phyloP scores from a whole-genome alignment of 1,284 basidiomycete genomes.

The Retiboletus flavoniger region DNA sequence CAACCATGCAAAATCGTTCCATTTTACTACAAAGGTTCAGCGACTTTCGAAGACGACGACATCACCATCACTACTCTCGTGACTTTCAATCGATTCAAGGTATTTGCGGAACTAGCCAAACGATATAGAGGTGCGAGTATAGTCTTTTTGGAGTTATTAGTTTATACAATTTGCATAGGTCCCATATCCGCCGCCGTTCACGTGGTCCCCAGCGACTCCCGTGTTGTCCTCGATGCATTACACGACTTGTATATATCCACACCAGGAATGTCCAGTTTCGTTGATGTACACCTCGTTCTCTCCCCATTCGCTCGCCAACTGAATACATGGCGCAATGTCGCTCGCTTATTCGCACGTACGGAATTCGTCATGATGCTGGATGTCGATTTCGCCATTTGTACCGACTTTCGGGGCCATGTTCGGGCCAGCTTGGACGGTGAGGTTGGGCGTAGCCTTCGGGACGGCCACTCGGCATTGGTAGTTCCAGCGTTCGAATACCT shows the following conservation, averaged over 20 bases:
- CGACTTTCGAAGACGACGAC: slow-evolving; percentile 54
- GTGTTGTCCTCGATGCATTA: slow-evolving; percentile 49
- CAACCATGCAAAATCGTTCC: slow-evolving; percentile 73
- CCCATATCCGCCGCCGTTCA: slow-evolving; percentile 83
- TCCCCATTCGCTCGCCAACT: slow-evolving; percentile 80
- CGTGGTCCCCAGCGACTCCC: slow-evolving; percentile 43
- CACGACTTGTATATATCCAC: slow-evolving; percentile 65
- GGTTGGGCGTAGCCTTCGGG: slow-evolving; percentile 40
- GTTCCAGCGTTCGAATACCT: slow-evolving; percentile 79
- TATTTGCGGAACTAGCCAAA: slow-evolving; percentile 67
- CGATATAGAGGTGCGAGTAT: slow-evolving; percentile 62
- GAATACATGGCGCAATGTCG: slow-evolving; percentile 84
- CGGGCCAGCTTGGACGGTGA: slow-evolving; percentile 24
- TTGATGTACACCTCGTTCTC: slow-evolving; percentile 86
- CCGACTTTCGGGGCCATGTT: slow-evolving; percentile 67
- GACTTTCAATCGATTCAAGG: slow-evolving; percentile 74
- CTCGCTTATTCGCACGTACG: slow-evolving; percentile 76
- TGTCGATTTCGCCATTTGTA: slow-evolving; percentile 81
- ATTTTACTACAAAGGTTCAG: slow-evolving; percentile 70
- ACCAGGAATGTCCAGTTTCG: slow-evolving; percentile 60
- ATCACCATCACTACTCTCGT: slow-evolving; percentile 83
- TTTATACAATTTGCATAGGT: slow-evolving; percentile 42
- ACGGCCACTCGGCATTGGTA: slow-evolving; percentile 66
- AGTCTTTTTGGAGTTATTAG: neutral
- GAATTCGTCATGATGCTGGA: slow-evolving; percentile 86